These are phyloP conservation scores for Rachicladosporium sp. DNA, from an alignment of 2,329 filamentous ascomycete genomes.

Conservation along the genomic window DNA sequence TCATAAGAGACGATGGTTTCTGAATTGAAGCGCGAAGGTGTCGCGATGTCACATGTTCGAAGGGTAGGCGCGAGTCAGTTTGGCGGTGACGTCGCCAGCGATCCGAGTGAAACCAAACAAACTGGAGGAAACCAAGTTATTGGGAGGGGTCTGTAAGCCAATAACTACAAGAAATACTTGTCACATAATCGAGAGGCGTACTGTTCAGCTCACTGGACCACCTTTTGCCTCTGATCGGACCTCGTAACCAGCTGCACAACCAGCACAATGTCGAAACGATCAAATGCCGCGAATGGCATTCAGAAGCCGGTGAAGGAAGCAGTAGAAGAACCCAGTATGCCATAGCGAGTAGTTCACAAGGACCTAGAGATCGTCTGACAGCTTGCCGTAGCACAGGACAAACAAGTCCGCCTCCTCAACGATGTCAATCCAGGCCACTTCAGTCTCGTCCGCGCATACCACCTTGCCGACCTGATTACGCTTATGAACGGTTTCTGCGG, in stretches of 20 bases:
- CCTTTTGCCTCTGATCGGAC: too few species aligned
- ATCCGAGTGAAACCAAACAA: too few species aligned
- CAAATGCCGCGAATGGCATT: slow-evolving; percentile 38
- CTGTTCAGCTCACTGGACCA: too few species aligned
- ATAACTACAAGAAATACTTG: too few species aligned
- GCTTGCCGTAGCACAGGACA: slow-evolving; percentile 47
- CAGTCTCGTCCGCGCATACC: slow-evolving; percentile 46
- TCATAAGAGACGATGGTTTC: too few species aligned
- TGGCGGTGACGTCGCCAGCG: too few species aligned
- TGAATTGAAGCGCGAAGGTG: too few species aligned
- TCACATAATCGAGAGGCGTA: too few species aligned
- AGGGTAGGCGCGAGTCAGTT: too few species aligned
- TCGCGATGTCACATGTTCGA: too few species aligned
- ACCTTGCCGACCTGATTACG: slow-evolving; percentile 72
- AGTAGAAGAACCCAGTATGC: slow-evolving; percentile 31
- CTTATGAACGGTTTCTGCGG: slow-evolving; percentile 80
- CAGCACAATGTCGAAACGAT: slow-evolving; percentile 51
- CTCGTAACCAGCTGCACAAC: background rate
- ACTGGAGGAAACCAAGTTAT: too few species aligned
- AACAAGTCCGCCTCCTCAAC: slow-evolving; percentile 62
- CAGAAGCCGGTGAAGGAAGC: slow-evolving; percentile 30
- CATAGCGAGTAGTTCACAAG: background rate
- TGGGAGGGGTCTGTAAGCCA: too few species aligned
- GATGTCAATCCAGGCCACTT: slow-evolving; percentile 59
- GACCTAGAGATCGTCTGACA: background rate